Base-by-base conservation (phyloP, 495 filamentous ascomycete species). In the Aspergillus bertholletiae region DNA sequence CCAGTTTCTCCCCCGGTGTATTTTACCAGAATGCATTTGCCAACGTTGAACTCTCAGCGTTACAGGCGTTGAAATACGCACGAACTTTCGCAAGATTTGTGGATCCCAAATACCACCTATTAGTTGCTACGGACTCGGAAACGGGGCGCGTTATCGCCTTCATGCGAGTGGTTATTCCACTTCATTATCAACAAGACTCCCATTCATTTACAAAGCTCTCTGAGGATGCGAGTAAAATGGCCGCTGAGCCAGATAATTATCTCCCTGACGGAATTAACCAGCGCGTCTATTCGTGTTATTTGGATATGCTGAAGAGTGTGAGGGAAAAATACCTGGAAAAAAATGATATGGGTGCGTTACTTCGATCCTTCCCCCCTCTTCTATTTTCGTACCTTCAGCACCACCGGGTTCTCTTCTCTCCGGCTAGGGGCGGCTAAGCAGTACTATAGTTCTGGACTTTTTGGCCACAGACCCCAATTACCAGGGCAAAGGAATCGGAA, bases 401-500 rank as follows among this genome's bases (percentile, higher is more conserved):
- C 2, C 5, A 17, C 17, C 17, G 15, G 7, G 9, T 39, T 39
- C 3, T 39, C n/a, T 39, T 13, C 34, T 3, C 6, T 20, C n/a
- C n/a, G n/a, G n/a, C n/a, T n/a, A n/a, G 8, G 15, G 8, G 18
- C n/a, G 3, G 13, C 37, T 40, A 40, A 40, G 8, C 18, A 40
- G n/a, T 18, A 3, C 26, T 26, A 15, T 32, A 70, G 67, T 60
- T 7, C 61, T 83, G 2, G 76, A 83, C 43, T 55, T 80, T 0
- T 52, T 85, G 0, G 77, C 72, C 12, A 78, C 78, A 15, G 53
- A 68, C 18, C 73, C 71, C 2, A 62, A 68, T 35, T 69, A 70
- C 46, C 79, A 83, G 57, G 71, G 82, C 2, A 70, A 65, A 50
- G 84, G 84, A 0, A 69, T 80, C 0, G 80, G 75, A 7, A 68